Conservation (phyloP, 768 basidiomycete species). For the Boletus rufocinnamomeus region DNA sequence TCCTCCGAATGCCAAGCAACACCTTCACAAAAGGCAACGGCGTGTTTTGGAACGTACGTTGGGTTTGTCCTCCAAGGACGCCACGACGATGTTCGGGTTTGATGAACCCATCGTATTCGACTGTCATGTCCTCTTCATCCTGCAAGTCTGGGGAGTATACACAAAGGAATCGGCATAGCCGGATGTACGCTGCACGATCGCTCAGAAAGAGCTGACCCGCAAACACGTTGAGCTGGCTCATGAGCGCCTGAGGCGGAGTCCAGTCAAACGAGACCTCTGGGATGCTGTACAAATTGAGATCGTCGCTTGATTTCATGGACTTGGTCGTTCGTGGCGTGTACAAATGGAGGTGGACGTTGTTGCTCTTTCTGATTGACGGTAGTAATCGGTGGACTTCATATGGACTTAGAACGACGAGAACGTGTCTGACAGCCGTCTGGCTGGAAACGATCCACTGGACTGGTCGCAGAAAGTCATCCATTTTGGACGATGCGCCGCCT, state of each 20-base stretch:
- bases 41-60: slow-evolving; percentile 3
- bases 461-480: slow-evolving; percentile 38
- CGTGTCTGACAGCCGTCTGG: slow-evolving; percentile 31
- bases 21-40: slow-evolving; percentile 32
- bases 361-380: slow-evolving; percentile 37
- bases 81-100: slow-evolving; percentile 3
- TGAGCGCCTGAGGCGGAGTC: slow-evolving; percentile 14
- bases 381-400: slow-evolving; percentile 42
- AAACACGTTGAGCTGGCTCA: slow-evolving; percentile 43
- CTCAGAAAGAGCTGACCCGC: slow-evolving; percentile 48
- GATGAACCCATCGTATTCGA: slow-evolving; percentile 26
- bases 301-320: slow-evolving; percentile 40
- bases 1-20: slow-evolving; percentile 41
- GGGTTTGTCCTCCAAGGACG: background rate
- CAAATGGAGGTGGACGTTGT: slow-evolving; percentile 40
- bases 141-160: slow-evolving; percentile 44
- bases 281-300: slow-evolving; percentile 26
- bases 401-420: slow-evolving; percentile 43
- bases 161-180: slow-evolving; percentile 40
- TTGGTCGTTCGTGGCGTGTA: slow-evolving; percentile 42
- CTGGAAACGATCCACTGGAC: slow-evolving; percentile 47
- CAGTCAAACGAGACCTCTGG: slow-evolving; percentile 24
- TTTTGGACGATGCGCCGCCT: background rate
- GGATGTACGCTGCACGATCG: slow-evolving; percentile 35
- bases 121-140: slow-evolving; percentile 44